Evolutionary conservation across 331 rosid species (phyloP).

Genomic region (Saraca asoca): DNA sequence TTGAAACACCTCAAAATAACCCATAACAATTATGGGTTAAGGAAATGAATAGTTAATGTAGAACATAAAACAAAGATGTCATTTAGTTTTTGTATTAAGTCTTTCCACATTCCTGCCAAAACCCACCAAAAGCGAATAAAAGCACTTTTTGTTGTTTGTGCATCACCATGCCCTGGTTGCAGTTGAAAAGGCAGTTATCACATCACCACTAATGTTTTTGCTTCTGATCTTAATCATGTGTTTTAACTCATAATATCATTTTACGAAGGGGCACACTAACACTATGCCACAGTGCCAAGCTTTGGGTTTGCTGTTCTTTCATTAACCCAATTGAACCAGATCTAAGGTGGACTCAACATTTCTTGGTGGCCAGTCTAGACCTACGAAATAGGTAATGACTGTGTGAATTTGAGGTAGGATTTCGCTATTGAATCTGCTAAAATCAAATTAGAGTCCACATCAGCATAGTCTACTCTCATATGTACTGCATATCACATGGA

Average conservation of each 20-base stretch:
- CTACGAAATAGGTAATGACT: neutral
- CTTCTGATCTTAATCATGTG: neutral
- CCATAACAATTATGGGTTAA: conserved; percentile 11
- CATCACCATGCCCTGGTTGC: neutral
- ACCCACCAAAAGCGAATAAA: conserved; percentile 7
- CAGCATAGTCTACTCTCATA: neutral
- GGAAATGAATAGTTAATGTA: conserved; percentile 1
- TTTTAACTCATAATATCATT: neutral
- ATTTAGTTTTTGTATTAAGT: conserved; percentile 5
- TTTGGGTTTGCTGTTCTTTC: conserved; percentile 3
- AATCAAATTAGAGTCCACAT: neutral
- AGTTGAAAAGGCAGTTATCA: conserved; percentile 10
- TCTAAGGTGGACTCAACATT: neutral
- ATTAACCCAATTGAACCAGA: neutral
- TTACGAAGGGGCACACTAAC: conserved; percentile 15
- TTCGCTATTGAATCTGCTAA: neutral
- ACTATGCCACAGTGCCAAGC: conserved; percentile 10
- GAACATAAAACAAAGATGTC: conserved; percentile 28
- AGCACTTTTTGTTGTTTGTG: neutral
- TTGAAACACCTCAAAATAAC: conserved; percentile 18
- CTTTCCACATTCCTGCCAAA: conserved; percentile 6
- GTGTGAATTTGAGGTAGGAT: neutral
- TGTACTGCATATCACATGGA: neutral
- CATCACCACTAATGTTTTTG: conserved; percentile 3
- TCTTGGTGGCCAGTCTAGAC: neutral